These are phyloP conservation scores for Steccherinum ochraceum DNA, from an alignment of 768 basidiomycete genomes.

Conservation along the genomic window DNA sequence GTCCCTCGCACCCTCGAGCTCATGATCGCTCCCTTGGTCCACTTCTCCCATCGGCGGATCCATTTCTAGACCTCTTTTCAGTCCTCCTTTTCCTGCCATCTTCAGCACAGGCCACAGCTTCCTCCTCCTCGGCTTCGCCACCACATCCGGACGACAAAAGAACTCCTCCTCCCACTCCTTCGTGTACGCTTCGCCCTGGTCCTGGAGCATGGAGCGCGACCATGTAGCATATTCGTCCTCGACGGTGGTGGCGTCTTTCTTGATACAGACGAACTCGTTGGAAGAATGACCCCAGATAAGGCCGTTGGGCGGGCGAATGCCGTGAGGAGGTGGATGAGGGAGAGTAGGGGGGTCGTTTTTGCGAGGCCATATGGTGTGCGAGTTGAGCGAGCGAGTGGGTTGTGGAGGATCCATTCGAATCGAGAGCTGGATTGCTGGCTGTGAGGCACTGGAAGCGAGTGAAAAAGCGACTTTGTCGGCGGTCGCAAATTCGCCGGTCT, in stretches of 20 bases:
- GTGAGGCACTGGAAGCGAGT: too few species aligned
- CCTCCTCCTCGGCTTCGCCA: conserved; percentile 13
- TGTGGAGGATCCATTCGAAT: neutral
- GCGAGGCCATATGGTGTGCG: conserved; percentile 9
- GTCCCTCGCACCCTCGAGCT: neutral
- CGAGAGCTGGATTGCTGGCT: neutral
- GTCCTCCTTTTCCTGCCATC: conserved; percentile 1
- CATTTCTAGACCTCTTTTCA: neutral
- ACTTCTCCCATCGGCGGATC: conserved; percentile 6
- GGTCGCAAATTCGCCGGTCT: too few species aligned
- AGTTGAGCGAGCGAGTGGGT: neutral
- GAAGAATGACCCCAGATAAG: conserved; percentile 23
- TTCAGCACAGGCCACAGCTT: conserved; percentile 20
- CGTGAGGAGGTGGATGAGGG: conserved; percentile 14
- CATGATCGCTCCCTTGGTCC: conserved; percentile 6
- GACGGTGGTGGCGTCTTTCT: too few species aligned
- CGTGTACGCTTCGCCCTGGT: conserved; percentile 23
- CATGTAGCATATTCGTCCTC: conserved; percentile 25
- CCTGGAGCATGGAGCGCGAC: conserved; percentile 30
- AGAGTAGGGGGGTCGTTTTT: conserved; percentile 10
- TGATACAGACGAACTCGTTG: conserved; percentile 22
- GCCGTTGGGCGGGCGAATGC: conserved; percentile 17
- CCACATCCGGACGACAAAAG: conserved; percentile 9
- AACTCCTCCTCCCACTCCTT: conserved; percentile 7
- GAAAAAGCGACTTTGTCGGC: too few species aligned